phyloP scores from a whole-genome alignment of 768 basidiomycete genomes.

The Pleurotus citrinopileatus region DNA sequence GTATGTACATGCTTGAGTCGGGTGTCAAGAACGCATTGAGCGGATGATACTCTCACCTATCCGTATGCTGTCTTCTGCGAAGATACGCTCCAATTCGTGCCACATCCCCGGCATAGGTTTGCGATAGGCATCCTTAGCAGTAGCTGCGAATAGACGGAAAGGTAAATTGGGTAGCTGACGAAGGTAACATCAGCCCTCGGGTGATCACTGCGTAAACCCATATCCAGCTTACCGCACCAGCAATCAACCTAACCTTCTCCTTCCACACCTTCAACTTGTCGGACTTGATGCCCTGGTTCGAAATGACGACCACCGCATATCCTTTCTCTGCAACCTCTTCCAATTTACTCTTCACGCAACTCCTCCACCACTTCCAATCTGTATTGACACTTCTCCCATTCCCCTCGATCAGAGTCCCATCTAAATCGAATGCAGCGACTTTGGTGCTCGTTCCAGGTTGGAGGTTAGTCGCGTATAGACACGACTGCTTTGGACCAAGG shows the following conservation, averaged over 20 bases:
- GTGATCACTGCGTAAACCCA: no score
- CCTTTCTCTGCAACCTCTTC: slow-evolving; percentile 62
- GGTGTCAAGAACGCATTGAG: background rate
- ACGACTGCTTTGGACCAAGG: background rate
- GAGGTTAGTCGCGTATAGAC: background rate
- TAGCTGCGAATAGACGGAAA: slow-evolving; percentile 78
- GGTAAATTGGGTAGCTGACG: slow-evolving; percentile 68
- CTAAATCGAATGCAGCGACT: slow-evolving; percentile 82
- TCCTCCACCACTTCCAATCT: slow-evolving; percentile 73
- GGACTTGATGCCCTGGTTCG: slow-evolving; percentile 70
- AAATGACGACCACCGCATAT: slow-evolving; percentile 63
- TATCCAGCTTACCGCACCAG: slow-evolving; percentile 53
- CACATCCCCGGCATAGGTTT: slow-evolving; percentile 92
- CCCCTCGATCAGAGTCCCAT: slow-evolving; percentile 78
- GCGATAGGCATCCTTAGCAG: slow-evolving; percentile 67
- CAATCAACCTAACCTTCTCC: slow-evolving; percentile 69
- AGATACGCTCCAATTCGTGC: slow-evolving; percentile 65
- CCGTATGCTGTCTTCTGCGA: slow-evolving; percentile 48
- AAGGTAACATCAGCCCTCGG: background rate
- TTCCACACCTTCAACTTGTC: slow-evolving; percentile 63
- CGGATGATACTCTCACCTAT: no score
- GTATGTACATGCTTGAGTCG: background rate
- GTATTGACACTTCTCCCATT: slow-evolving; percentile 33
- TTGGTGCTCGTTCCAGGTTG: slow-evolving; percentile 29
- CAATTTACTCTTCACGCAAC: slow-evolving; percentile 59